A percentile compares a stretch with the other conserved stretches of the same genome.
These are phyloP conservation scores for Morella rubra DNA, from an alignment of 306 rosid species.

Conservation along the genomic window DNA sequence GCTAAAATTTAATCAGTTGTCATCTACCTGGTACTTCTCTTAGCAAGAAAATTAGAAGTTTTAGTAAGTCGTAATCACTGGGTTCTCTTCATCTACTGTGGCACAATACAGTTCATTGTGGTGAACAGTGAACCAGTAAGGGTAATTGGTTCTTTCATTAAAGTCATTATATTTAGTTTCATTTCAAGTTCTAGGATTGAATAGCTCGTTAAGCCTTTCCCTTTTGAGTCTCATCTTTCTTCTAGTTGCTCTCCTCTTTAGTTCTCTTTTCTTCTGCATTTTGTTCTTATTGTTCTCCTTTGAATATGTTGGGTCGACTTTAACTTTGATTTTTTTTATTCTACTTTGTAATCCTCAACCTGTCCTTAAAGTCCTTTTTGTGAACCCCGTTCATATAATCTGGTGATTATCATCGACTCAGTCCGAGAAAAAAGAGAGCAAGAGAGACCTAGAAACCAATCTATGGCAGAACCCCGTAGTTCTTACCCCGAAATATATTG, in stretches of 20 bases:
- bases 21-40: too few relatives aligned
- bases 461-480: not conserved
- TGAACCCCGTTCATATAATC: not conserved
- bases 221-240: not conserved
- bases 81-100: not conserved
- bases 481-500: not conserved
- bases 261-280: not conserved
- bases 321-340: too few relatives aligned
- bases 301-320: too few relatives aligned
- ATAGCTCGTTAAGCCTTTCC: not conserved
- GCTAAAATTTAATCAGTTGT: too few relatives aligned
- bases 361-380: too few relatives aligned
- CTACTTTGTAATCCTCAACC: too few relatives aligned
- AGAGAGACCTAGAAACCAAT: not conserved
- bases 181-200: not conserved
- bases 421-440: not conserved
- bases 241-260: not conserved
- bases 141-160: not conserved
- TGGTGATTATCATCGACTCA: not conserved
- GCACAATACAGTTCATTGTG: not conserved
- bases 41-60: not conserved
- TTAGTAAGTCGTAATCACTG: not conserved
- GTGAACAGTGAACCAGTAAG: not conserved
- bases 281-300: not conserved
- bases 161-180: not conserved